Percentiles rank a stretch among this genome's conserved stretches.
phyloP scores from a whole-genome alignment of 495 filamentous ascomycete species.

The Opeltia flavorubescens region DNA sequence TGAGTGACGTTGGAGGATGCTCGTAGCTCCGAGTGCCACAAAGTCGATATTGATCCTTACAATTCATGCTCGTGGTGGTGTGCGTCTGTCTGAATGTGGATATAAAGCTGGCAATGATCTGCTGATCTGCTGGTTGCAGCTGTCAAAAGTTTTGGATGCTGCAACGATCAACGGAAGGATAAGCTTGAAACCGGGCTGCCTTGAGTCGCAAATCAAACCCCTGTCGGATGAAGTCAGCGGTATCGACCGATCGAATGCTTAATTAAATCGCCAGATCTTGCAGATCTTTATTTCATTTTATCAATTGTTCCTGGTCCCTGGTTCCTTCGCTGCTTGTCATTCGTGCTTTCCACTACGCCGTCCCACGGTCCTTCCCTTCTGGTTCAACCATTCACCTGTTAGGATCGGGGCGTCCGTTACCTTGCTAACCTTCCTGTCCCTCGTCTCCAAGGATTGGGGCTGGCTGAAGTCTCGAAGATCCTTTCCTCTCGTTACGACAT shows the following conservation, averaged over 20 bases:
- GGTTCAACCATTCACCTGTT: too few relatives aligned
- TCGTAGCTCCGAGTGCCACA: too few relatives aligned
- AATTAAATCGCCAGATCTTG: neutral
- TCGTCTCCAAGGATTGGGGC: neutral
- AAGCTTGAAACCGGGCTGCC: neutral
- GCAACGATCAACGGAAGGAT: neutral
- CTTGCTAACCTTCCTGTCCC: too few relatives aligned
- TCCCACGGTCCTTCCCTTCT: neutral
- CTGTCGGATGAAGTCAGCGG: neutral
- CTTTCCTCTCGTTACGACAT: neutral
- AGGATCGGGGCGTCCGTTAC: too few relatives aligned
- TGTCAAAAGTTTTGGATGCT: neutral
- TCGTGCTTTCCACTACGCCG: neutral
- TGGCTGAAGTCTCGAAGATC: neutral
- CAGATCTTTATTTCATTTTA: neutral
- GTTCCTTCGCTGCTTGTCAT: neutral
- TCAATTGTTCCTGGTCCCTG: neutral
- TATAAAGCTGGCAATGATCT: neutral
- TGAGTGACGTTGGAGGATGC: too few relatives aligned
- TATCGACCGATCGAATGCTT: neutral
- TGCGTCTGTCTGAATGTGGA: too few relatives aligned
- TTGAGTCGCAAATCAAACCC: neutral
- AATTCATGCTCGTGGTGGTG: too few relatives aligned
- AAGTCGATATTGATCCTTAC: too few relatives aligned
- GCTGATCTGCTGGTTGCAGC: neutral